These are phyloP conservation scores for Crithidia fasciculata DNA, from an alignment of 208 protist genomes.

Conservation along the genomic window DNA sequence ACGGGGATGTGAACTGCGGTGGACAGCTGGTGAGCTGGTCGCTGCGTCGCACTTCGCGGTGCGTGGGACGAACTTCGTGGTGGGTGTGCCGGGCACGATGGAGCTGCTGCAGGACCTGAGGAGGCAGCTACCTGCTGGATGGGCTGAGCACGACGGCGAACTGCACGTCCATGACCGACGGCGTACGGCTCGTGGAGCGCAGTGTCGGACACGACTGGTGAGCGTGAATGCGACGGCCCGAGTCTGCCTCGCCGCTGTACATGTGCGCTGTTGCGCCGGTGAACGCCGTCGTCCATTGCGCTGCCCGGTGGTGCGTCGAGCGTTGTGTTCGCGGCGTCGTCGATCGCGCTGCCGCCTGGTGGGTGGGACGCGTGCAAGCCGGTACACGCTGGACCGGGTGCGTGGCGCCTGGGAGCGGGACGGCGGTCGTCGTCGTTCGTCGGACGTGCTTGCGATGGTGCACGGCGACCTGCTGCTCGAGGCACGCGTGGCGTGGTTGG, in stretches of 20 bases:
- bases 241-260: background rate
- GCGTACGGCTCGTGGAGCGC: conserved; percentile 52
- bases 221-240: conserved; percentile 40
- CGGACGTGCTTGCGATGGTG: conserved; percentile 41
- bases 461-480: conserved; percentile 62
- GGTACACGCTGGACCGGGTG: conserved; percentile 35
- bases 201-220: conserved; percentile 35
- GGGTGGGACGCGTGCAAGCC: conserved; percentile 42
- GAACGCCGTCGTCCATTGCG: too few species aligned
- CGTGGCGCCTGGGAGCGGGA: conserved; percentile 33
- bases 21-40: conserved; percentile 45
- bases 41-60: conserved; percentile 51
- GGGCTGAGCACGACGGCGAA: conserved; percentile 56
- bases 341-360: conserved; percentile 36
- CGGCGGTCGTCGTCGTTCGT: background rate
- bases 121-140: conserved; percentile 29
- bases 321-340: conserved; percentile 36
- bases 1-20: conserved; percentile 14
- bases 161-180: conserved; percentile 35
- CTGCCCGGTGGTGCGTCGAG: background rate
- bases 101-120: conserved; percentile 55
- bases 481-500: conserved; percentile 22
- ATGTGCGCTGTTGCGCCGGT: too few species aligned
- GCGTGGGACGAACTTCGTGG: conserved; percentile 48
- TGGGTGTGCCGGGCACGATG: conserved; percentile 49